Evolutionary conservation across 257 asterid species (phyloP).

Genomic region (Ballota nigra): DNA sequence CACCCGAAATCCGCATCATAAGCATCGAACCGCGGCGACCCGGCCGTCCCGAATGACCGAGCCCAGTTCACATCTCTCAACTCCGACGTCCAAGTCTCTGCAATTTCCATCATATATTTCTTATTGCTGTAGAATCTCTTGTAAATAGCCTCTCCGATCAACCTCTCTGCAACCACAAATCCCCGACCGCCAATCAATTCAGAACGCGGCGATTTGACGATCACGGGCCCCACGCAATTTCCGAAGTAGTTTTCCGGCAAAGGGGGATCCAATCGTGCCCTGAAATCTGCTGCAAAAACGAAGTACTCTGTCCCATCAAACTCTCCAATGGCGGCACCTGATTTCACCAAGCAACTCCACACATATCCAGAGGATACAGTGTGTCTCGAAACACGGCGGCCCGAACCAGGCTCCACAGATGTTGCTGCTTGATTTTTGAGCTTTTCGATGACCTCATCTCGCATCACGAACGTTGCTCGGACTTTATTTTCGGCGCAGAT

Average conservation of each 20-base stretch:
- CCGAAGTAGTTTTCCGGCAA: conserved; percentile 3
- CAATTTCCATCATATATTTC: background rate
- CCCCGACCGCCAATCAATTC: background rate
- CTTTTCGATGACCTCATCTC: background rate
- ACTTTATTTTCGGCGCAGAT: background rate
- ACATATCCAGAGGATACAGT: background rate
- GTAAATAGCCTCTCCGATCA: conserved; percentile 4
- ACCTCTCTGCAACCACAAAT: background rate
- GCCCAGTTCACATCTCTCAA: background rate
- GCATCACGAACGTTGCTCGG: conserved; percentile 14
- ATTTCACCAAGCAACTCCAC: conserved; percentile 10
- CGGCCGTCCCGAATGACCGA: too few species aligned
- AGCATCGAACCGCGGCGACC: too few species aligned
- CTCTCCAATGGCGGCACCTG: conserved; percentile 14
- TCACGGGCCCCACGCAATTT: background rate
- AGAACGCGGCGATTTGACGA: background rate
- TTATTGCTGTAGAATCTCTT: background rate
- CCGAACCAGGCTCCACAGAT: background rate
- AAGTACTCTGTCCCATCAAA: background rate
- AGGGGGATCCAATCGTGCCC: background rate
- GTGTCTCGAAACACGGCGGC: background rate
- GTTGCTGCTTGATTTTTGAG: background rate
- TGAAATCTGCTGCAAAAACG: background rate
- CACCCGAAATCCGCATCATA: too few species aligned
- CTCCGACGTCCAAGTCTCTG: background rate